Evolutionary conservation across 2,329 filamentous ascomycete genomes (phyloP).

Genomic region (Fusarium anguioides): DNA sequence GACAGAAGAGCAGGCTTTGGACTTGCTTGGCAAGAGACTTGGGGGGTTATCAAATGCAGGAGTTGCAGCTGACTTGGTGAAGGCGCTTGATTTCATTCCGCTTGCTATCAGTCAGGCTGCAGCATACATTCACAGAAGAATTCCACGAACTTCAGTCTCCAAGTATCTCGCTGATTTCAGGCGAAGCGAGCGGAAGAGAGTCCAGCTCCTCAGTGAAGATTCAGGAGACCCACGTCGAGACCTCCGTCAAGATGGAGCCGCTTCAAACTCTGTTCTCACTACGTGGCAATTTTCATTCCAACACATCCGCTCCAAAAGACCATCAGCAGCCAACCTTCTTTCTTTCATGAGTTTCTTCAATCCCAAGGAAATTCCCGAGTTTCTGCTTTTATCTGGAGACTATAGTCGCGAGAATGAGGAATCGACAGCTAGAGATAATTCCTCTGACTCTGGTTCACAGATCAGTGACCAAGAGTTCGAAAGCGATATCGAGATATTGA

Average conservation of each 20-base stretch:
- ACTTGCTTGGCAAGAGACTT: neutral
- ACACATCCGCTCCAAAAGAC: neutral
- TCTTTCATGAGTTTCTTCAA: conserved; percentile 17
- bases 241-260: conserved; percentile 16
- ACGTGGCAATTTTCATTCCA: conserved; percentile 17
- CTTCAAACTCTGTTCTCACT: neutral
- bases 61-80: neutral
- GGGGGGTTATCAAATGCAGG: neutral
- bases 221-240: conserved; percentile 6
- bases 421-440: neutral
- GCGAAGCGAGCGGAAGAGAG: conserved; percentile 43
- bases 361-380: neutral
- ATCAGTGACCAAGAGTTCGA: neutral
- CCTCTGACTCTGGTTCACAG: neutral
- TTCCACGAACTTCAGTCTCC: conserved; percentile 34
- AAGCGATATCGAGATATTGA: neutral
- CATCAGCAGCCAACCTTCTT: conserved; percentile 4
- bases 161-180: conserved; percentile 48
- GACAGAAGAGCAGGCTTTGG: neutral
- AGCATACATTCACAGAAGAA: conserved; percentile 38
- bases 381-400: neutral
- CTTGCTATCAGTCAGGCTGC: conserved; percentile 48
- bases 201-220: conserved; percentile 41
- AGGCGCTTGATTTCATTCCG: conserved; percentile 42
- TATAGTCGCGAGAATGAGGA: neutral